Evolutionary conservation across 2,329 filamentous ascomycete genomes (phyloP), one percentile per base, ranked within the genome.

Genomic region (Fusarium nematophilum): DNA sequence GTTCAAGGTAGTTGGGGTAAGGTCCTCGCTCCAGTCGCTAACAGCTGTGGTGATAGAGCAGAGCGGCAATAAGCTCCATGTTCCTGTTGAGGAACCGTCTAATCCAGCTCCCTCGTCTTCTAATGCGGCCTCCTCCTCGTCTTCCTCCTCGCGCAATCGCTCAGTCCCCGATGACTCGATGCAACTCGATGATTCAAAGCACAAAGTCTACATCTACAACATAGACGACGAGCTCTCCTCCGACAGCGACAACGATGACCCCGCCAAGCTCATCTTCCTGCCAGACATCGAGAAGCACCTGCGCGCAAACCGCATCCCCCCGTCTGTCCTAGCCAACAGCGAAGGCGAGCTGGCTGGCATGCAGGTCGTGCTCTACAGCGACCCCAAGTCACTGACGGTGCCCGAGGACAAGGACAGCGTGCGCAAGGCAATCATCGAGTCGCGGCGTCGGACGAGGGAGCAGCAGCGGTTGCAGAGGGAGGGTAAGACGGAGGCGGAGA

Each of bases 131-230:
- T 39, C 62, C 37, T 50, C 64, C 40, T 40, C 52, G 33, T 42
- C 54, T 37, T 34, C 59, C 44, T 43, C 60, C 34, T 42, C 65
- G 38, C 62, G 58, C 46, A 46, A 64, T 40, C 70, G 72, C 5
- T 13, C 46, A 30, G 23, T 39, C 5, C 27, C 44, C 15, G 78
- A 85, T 60, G 89, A 92, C 65, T 71, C 75, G 52, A 97, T 98
- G 94, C 84, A 90, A 53, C 73, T 98, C 57, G 93, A 98, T 76
- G 89, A 97, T 76, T 89, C 91, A 26, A 90, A 91, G 69, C 83
- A 96, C 78, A 91, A 90, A 71, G 87, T 97, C 57, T 97, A 95
- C 81, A 93, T 99, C 67, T 89, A 93, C 79, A 88, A 96, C 75
- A 82, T 99, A 9, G 93, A 96, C 72, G 90, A 90, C 67, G 94